Evolutionary conservation across 2,329 filamentous ascomycete species (phyloP).

Genomic region (Decorospora gaudefroyi): DNA sequence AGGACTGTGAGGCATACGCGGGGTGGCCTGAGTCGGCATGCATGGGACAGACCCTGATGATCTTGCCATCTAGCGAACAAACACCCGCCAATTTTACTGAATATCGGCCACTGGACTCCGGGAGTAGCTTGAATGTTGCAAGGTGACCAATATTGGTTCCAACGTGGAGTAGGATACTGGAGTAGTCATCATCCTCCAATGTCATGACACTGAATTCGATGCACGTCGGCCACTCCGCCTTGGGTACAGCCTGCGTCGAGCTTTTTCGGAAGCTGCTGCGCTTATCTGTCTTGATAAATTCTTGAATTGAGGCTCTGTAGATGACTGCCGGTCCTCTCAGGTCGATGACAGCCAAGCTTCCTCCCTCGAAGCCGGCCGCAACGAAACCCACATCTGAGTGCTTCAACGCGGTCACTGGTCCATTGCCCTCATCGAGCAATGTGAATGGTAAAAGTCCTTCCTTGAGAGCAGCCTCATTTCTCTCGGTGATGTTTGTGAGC

Average conservation of each 20-base stretch:
- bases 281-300: constrained; percentile 78
- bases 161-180: constrained; percentile 89
- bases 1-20: constrained; percentile 73
- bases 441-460: constrained; percentile 81
- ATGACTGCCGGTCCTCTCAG: constrained; percentile 85
- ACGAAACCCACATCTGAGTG: constrained; percentile 94
- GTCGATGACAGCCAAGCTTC: constrained; percentile 80
- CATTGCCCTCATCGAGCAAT: constrained; percentile 81
- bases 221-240: constrained; percentile 73
- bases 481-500: constrained; percentile 72
- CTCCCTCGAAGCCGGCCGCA: constrained; percentile 81
- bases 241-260: constrained; percentile 53
- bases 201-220: constrained; percentile 92
- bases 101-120: constrained; percentile 70
- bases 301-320: constrained; percentile 70
- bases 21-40: constrained; percentile 75
- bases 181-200: constrained; percentile 90
- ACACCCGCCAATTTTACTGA: constrained; percentile 72
- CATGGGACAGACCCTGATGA: constrained; percentile 80
- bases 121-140: constrained; percentile 87
- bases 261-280: constrained; percentile 69
- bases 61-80: constrained; percentile 64
- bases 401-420: constrained; percentile 75
- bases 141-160: constrained; percentile 85
- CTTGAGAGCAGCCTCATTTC: constrained; percentile 73